phyloP scores from a whole-genome alignment of 192 early-diverging fungal species.

The Phlyctochytrium planicorne region DNA sequence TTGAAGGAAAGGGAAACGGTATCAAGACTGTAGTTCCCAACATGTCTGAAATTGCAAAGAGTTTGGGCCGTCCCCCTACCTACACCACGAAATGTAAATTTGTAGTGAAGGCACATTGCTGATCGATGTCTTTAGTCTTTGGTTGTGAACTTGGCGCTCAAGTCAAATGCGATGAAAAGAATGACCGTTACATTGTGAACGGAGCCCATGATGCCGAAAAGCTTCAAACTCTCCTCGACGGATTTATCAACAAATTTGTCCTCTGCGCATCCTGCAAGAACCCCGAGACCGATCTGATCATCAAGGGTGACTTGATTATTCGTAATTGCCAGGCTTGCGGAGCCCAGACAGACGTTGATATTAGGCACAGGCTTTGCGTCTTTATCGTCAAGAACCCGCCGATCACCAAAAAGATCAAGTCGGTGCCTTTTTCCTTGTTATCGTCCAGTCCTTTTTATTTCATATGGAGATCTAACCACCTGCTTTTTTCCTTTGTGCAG shows the following conservation, averaged over 20 bases:
- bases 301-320: not conserved
- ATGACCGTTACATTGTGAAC: constrained; percentile 95
- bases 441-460: too few species aligned
- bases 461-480: too few species aligned
- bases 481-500: not conserved
- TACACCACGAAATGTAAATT: constrained; percentile 58
- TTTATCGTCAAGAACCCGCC: constrained; percentile 95
- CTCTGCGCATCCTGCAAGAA: constrained; percentile 89
- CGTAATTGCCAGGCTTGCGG: constrained; percentile 93
- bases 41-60: constrained; percentile 90
- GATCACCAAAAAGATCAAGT: too few species aligned
- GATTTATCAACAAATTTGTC: constrained; percentile 94
- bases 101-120: too few species aligned
- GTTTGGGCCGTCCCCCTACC: constrained; percentile 81
- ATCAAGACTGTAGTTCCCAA: constrained; percentile 99
- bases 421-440: too few species aligned
- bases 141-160: constrained; percentile 95
- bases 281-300: constrained; percentile 94
- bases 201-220: constrained; percentile 87
- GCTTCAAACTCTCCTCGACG: constrained; percentile 81
- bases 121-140: too few species aligned
- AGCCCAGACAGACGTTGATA: constrained; percentile 62
- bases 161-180: constrained; percentile 82
- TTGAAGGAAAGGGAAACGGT: constrained; percentile 98
- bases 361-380: constrained; percentile 86